Evolutionary conservation across 805 yeast species (phyloP).

Genomic region (Kuraishia hungarica): DNA sequence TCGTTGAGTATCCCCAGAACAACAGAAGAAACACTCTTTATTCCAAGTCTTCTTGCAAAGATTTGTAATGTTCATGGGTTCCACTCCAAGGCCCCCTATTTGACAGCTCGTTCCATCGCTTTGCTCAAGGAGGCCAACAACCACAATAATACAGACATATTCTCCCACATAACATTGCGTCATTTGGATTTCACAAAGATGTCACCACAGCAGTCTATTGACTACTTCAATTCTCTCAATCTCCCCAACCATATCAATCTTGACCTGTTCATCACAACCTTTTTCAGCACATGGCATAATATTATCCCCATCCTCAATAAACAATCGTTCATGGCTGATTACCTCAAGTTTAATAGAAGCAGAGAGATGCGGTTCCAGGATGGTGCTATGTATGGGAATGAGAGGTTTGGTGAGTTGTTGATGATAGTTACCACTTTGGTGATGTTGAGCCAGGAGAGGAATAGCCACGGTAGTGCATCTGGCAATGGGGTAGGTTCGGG

Average conservation of each 20-base stretch:
- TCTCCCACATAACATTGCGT: slow-evolving; percentile 20
- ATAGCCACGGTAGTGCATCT: slow-evolving; percentile 7
- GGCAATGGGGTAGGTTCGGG: not conserved
- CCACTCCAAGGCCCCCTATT: slow-evolving; percentile 58
- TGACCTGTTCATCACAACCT: slow-evolving; percentile 60
- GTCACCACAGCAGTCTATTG: slow-evolving; percentile 30
- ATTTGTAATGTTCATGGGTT: slow-evolving; percentile 67
- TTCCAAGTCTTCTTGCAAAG: slow-evolving; percentile 62
- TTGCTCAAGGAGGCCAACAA: slow-evolving; percentile 46
- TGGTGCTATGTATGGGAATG: slow-evolving; percentile 32
- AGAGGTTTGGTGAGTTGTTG: slow-evolving; percentile 49
- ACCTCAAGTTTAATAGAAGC: slow-evolving; percentile 35
- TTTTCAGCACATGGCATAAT: slow-evolving; percentile 73
- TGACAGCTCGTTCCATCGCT: slow-evolving; percentile 66
- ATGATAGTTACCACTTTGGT: slow-evolving; percentile 42
- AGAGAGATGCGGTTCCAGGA: slow-evolving; percentile 35
- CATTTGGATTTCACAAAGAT: slow-evolving; percentile 29
- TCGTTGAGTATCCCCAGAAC: slow-evolving; percentile 71
- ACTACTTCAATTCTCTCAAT: slow-evolving; percentile 33
- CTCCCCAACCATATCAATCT: slow-evolving; percentile 48
- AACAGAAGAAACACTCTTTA: slow-evolving; percentile 69
- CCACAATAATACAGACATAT: slow-evolving; percentile 23
- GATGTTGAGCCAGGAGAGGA: slow-evolving; percentile 29
- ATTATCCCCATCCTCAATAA: slow-evolving; percentile 64
- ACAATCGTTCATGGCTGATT: slow-evolving; percentile 56